Percentiles rank a stretch among this genome's conserved stretches.
phyloP scores from a whole-genome alignment of 306 rosid genomes.

The Quercus suber region DNA sequence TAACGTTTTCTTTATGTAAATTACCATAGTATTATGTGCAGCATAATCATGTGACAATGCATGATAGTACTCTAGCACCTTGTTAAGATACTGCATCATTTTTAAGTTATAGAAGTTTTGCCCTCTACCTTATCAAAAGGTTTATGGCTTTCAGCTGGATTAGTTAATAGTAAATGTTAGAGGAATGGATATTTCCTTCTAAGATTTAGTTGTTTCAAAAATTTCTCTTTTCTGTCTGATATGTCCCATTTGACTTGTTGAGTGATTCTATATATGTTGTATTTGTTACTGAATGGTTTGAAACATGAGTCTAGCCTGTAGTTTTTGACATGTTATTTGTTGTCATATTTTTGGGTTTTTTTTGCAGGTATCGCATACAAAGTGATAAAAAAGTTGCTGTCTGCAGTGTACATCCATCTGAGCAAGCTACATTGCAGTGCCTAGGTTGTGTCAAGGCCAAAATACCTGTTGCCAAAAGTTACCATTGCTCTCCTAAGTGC shows the following conservation, averaged over 20 bases:
- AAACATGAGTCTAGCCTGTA: background rate
- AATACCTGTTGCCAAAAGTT: conserved; percentile 82
- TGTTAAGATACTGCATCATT: background rate
- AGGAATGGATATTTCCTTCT: background rate
- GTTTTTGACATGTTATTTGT: conserved; percentile 12
- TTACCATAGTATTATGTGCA: background rate
- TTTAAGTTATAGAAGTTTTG: background rate
- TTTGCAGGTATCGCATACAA: conserved; percentile 89
- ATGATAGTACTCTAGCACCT: background rate
- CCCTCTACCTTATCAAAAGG: background rate
- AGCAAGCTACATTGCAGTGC: conserved; percentile 93
- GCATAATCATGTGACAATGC: background rate
- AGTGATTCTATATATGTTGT: background rate
- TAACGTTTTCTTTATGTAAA: background rate
- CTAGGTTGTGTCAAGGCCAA: conserved; percentile 80
- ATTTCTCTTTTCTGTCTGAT: background rate
- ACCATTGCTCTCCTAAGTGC: conserved; percentile 88
- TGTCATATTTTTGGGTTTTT: conserved; percentile 2
- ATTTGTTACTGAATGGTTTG: background rate
- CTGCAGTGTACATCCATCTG: conserved; percentile 95
- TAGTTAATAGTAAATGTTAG: background rate
- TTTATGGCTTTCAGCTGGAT: background rate
- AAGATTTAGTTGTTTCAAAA: background rate
- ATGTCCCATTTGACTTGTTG: background rate
- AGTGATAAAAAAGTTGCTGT: conserved; percentile 83